Evolutionary conservation across 108 stramenopile species (phyloP), one percentile per base, ranked within the genome.

Genomic region (Skeletonema grethae): DNA sequence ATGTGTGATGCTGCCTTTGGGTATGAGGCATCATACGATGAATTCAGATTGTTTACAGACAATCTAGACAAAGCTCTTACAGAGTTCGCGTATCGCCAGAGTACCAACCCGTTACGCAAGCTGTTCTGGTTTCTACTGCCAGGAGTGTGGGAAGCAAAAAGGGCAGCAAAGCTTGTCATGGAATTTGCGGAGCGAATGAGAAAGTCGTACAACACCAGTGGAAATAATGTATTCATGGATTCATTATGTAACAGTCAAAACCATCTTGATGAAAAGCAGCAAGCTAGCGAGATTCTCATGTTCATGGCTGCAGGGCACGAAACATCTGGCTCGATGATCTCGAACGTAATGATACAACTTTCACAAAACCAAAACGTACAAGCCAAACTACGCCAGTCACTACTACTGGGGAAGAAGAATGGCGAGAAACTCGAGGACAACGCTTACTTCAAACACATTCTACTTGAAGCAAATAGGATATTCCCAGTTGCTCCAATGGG

Each of bases 1-100:
- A 65, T 84, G 7, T 84, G 79, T 48, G 78, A 84, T 50, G 67
- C 79, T 7, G 83, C 79, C 4, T 84, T 84, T 43, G 65, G 78
- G 53, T 80, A 80, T 57, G 53, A 75, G 20, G 41, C 75, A 6
- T 46, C 74, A 0, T 50, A 71, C 4, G 55, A 75, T 41, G 83
- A 84, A 43, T 61, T 69, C 22, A 20, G 20, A 6, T 7, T 25
- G 0, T 84, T 71, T 66, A 30, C 46, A 11, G 13, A 18, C 15
- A 67, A 75, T 28, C n/a, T 62, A 16, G 77, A 74, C 18, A 18
- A 69, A 5, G 67, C 58, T 18, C 46, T 75, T 2, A 69, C 38
- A 12, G 82, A 83, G 25, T 83, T 72, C 45, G 63, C 75, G 18
- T 65, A 65, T 15, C 65, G 45, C 3, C 70, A 72, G n/a, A 41